Base-by-base conservation (phyloP, 2,329 filamentous ascomycete species). In the Colletotrichum truncatum region DNA sequence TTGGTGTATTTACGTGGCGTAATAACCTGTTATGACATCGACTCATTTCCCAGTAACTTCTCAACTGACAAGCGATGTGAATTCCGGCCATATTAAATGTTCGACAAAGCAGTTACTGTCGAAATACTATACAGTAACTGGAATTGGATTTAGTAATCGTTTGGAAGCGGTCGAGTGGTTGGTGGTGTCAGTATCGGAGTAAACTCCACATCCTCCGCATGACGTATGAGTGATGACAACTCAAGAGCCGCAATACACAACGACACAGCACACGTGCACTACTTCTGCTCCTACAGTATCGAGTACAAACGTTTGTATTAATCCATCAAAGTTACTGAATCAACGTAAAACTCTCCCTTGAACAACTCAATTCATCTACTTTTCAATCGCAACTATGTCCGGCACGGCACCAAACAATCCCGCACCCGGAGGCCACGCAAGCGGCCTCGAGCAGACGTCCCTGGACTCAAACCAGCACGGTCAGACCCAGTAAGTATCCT, bases 381-480 rank as follows among this genome's bases (percentile, higher is more conserved):
- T 7, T 3, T 10, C 4, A 6, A 12, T 7, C 16, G 1, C n/a
- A 21, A 57, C 41, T 0, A 68, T 68, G 66, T 60, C 58, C 25
- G 58, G 58, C 21, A 60, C 66, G 41, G 54, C 58, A 1, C 64
- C 57, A 8, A 49, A 45, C 14, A 36, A 67, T 23, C 25, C 64
- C 25, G 46, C 66, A 12, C 57, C 57, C 25, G 57, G 66, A 3
- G 52, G 58, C 23, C 63, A 56, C 46, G 43, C 53, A 28, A 26
- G 23, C 16, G 53, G 64, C 39, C 64, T 59, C 32, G 36, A 64
- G 11, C 58, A 60, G 28, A 64, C 57, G 2, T 3, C 21, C 21
- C 34, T 60, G 10, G 63, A 63, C 18, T 30, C 28, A 6, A 54
- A 61, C 10, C 58, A 67, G 21, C 64, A 64, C 25, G 58, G 58